These are phyloP conservation scores for Peronospora belbahrii DNA, from an alignment of 352 stramenopile species.

Conservation along the genomic window DNA sequence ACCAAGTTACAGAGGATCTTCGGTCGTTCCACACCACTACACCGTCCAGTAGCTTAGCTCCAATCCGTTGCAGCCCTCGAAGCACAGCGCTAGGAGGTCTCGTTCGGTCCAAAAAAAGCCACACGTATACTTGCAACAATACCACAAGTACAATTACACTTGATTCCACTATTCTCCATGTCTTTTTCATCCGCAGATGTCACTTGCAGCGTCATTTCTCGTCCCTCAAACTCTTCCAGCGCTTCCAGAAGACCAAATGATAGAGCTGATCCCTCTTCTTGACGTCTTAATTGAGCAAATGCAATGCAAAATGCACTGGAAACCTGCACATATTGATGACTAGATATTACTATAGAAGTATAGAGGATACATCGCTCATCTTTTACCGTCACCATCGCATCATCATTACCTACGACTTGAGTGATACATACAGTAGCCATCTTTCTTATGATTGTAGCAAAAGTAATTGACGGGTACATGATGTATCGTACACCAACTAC, in stretches of 20 bases:
- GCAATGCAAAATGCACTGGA: neutral
- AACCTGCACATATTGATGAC: conserved; percentile 17
- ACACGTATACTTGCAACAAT: conserved; percentile 24
- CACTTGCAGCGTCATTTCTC: conserved; percentile 6
- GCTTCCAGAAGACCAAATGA: conserved; percentile 31
- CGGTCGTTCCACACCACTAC: conserved; percentile 36
- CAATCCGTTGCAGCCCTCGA: conserved; percentile 28
- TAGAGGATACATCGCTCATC: conserved; percentile 30
- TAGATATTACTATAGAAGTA: neutral
- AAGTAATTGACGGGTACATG: too few relatives aligned
- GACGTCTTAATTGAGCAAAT: conserved; percentile 22
- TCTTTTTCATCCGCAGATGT: neutral
- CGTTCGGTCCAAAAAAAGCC: conserved; percentile 26
- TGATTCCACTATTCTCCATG: neutral
- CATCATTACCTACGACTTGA: conserved; percentile 1
- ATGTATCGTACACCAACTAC: conserved; percentile 3
- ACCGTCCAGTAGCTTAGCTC: conserved; percentile 30
- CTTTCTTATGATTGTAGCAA: conserved; percentile 1
- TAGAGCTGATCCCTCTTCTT: conserved; percentile 6
- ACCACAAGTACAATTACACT: conserved; percentile 29
- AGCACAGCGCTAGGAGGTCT: conserved; percentile 33
- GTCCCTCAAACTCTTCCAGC: conserved; percentile 4
- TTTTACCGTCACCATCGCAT: neutral
- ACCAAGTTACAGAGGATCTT: conserved; percentile 31
- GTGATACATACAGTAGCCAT: conserved; percentile 37